Conservation (phyloP, 1,284 basidiomycete genomes). For the Naganishia albida region DNA sequence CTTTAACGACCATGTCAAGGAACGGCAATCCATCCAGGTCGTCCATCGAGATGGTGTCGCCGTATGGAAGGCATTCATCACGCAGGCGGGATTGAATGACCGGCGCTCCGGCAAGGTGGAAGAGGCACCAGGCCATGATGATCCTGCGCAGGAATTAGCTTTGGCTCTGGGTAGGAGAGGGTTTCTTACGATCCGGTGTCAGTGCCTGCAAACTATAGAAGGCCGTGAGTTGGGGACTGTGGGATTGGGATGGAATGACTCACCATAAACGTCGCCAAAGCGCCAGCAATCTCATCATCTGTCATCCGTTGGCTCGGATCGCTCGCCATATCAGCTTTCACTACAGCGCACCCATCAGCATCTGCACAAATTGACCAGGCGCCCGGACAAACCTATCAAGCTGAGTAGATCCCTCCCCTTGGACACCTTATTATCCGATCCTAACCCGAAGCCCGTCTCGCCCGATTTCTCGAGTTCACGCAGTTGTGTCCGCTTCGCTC, state of each 20-base stretch:
- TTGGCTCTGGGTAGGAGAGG: neutral
- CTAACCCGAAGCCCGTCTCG: neutral
- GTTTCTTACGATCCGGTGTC: slow-evolving; percentile 39
- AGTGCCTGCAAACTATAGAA: slow-evolving; percentile 37
- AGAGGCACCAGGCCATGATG: slow-evolving; percentile 37
- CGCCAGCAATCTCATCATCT: slow-evolving; percentile 40
- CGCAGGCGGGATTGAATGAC: slow-evolving; percentile 36
- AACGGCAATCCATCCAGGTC: slow-evolving; percentile 39
- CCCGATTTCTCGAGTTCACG: slow-evolving; percentile 33
- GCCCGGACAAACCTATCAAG: slow-evolving; percentile 36
- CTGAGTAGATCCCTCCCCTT: slow-evolving; percentile 36
- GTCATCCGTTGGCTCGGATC: slow-evolving; percentile 36
- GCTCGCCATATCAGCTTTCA: slow-evolving; percentile 37
- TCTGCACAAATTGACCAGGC: too few species aligned
- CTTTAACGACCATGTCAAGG: slow-evolving; percentile 41
- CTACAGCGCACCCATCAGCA: slow-evolving; percentile 21
- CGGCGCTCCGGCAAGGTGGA: slow-evolving; percentile 36
- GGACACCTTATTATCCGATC: neutral
- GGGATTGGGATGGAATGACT: neutral
- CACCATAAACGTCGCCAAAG: slow-evolving; percentile 40
- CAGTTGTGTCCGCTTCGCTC: slow-evolving; percentile 35
- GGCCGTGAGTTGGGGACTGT: neutral
- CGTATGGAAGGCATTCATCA: slow-evolving; percentile 36
- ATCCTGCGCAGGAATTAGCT: slow-evolving; percentile 32
- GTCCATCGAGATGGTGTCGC: slow-evolving; percentile 36